Evolutionary conservation across 2,329 filamentous ascomycete species (phyloP).

Genomic region (Diplocarpon mali): DNA sequence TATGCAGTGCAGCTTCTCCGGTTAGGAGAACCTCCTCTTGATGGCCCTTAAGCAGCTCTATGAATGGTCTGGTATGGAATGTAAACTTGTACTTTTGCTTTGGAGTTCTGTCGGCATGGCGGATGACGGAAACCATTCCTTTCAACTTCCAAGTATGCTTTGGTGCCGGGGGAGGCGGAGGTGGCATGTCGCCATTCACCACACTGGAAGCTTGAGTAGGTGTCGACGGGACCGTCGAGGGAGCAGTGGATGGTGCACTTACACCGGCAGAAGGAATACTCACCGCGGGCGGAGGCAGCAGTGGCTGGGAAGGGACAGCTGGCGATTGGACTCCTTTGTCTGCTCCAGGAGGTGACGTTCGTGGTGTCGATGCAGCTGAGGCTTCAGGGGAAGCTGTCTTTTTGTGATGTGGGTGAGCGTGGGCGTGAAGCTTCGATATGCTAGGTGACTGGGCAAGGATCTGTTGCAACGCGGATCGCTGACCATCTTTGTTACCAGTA

Average conservation of each 20-base stretch:
- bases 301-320: constrained; percentile 16
- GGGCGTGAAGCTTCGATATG: constrained; percentile 42
- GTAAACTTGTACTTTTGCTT: constrained; percentile 99
- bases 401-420: constrained; percentile 29
- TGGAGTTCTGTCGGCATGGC: constrained; percentile 91
- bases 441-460: constrained; percentile 52
- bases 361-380: constrained; percentile 21
- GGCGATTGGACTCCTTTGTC: constrained; percentile 17
- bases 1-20: constrained; percentile 77
- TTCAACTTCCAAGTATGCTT: constrained; percentile 98
- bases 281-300: constrained; percentile 22
- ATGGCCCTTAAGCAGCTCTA: constrained; percentile 87
- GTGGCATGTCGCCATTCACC: constrained; percentile 15
- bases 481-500: constrained; percentile 30
- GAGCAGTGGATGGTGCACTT: constrained; percentile 13
- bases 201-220: constrained; percentile 7
- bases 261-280: constrained; percentile 6
- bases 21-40: constrained; percentile 93
- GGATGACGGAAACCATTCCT: constrained; percentile 90
- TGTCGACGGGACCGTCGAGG: constrained; percentile 17
- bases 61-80: constrained; percentile 92
- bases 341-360: constrained; percentile 20
- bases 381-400: constrained; percentile 36
- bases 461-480: constrained; percentile 41
- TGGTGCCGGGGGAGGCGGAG: constrained; percentile 45